A percentile compares a stretch with the other conserved stretches of the same genome.
Evolutionary conservation across 2,329 filamentous ascomycete species (phyloP).

Genomic region (Nigrospora osmanthi): DNA sequence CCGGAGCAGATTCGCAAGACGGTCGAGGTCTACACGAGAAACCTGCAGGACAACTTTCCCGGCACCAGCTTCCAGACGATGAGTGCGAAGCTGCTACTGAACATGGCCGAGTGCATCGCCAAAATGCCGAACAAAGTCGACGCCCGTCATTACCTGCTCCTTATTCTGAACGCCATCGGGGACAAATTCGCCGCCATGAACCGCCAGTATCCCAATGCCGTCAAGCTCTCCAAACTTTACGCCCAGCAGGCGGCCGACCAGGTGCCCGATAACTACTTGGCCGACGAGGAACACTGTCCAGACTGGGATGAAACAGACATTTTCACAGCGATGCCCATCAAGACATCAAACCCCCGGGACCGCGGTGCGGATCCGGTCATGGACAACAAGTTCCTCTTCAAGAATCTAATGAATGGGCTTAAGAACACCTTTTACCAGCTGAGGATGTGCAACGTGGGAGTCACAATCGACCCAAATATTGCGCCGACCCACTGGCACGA

Average conservation of each 20-base stretch:
- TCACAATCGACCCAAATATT: constrained; percentile 66
- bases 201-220: constrained; percentile 85
- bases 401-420: constrained; percentile 88
- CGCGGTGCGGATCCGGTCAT: constrained; percentile 82
- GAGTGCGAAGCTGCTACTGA: constrained; percentile 93
- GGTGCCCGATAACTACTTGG: constrained; percentile 69
- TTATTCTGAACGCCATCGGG: constrained; percentile 95
- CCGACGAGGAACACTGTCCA: constrained; percentile 70
- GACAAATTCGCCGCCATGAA: constrained; percentile 99
- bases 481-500: constrained; percentile 90
- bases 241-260: constrained; percentile 58
- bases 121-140: constrained; percentile 90
- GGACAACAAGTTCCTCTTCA: constrained; percentile 97
- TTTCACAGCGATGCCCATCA: constrained; percentile 92
- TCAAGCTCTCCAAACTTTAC: constrained; percentile 80
- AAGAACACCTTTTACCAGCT: constrained; percentile 97
- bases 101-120: constrained; percentile 97
- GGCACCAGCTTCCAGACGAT: constrained; percentile 99
- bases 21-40: constrained; percentile 94
- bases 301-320: constrained; percentile 99
- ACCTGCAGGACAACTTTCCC: constrained; percentile 89
- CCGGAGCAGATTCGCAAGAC: constrained; percentile 92
- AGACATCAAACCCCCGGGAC: constrained; percentile 85
- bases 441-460: constrained; percentile 74
- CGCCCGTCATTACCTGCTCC: constrained; percentile 89